Evolutionary conservation across 2,329 filamentous ascomycete genomes (phyloP).

Genomic region (Neopestalotiopsis sp.): DNA sequence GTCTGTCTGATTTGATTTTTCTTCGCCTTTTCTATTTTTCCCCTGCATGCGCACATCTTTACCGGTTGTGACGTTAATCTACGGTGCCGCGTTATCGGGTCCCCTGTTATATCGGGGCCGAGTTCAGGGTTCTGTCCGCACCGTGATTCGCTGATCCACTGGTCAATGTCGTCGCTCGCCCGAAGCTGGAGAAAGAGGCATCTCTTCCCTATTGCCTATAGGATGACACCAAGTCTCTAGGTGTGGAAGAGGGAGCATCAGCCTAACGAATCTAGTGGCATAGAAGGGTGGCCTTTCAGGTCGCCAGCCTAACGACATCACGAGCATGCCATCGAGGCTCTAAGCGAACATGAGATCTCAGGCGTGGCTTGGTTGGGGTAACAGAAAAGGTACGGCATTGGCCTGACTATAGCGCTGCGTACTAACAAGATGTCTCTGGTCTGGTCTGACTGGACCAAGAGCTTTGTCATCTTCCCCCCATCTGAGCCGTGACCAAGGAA

Average conservation of each 20-base stretch:
- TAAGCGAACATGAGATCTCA: constrained; percentile 1
- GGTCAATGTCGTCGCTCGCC: constrained; percentile 14
- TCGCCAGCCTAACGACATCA: background rate
- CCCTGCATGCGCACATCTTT: constrained; percentile 19
- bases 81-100: constrained; percentile 13
- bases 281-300: background rate
- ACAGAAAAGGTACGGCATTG: background rate
- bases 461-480: background rate
- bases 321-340: background rate
- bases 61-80: constrained; percentile 15
- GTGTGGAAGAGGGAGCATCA: background rate
- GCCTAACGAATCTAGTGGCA: background rate
- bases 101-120: constrained; percentile 16
- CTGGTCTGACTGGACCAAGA: background rate
- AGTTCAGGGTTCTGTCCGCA: background rate
- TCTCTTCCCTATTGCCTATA: background rate
- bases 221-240: background rate
- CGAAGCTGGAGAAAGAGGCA: background rate
- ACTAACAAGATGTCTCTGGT: background rate
- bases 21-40: background rate
- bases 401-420: background rate
- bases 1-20: background rate
- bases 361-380: background rate
- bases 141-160: constrained; percentile 13
- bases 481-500: background rate